These are phyloP conservation scores for Fraxinus floribunda DNA, from an alignment of 305 asterid species.

Conservation along the genomic window DNA sequence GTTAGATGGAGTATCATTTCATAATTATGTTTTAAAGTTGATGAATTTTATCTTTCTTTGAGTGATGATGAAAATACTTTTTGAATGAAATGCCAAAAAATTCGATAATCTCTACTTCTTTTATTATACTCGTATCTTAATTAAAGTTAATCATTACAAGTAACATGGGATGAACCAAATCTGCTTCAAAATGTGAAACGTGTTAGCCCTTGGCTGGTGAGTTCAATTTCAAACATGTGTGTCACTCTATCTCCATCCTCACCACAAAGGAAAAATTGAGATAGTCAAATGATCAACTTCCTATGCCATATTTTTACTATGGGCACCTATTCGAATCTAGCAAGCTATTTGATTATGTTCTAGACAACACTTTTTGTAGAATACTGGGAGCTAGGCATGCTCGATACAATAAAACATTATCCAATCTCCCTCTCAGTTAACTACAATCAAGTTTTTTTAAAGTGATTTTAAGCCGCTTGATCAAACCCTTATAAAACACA, in stretches of 20 bases:
- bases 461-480: neutral
- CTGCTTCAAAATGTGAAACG: conserved; percentile 52
- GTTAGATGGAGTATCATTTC: neutral
- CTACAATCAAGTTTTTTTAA: conserved; percentile 35
- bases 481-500: conserved; percentile 25
- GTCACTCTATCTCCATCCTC: conserved; percentile 42
- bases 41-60: neutral
- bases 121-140: neutral
- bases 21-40: neutral
- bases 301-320: conserved; percentile 34
- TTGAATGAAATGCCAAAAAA: neutral
- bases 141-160: conserved; percentile 27
- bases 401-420: conserved; percentile 43
- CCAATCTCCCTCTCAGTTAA: conserved; percentile 50
- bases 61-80: neutral
- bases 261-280: conserved; percentile 44
- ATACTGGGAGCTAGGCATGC: neutral
- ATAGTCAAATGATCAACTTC: conserved; percentile 34
- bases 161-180: conserved; percentile 55
- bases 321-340: conserved; percentile 42
- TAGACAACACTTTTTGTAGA: conserved; percentile 41
- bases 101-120: neutral
- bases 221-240: conserved; percentile 40
- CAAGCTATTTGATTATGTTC: conserved; percentile 55
- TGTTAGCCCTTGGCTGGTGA: conserved; percentile 50